Conservation (phyloP, 2,329 filamentous ascomycete genomes). For the Neoscytalidium dimidiatum region DNA sequence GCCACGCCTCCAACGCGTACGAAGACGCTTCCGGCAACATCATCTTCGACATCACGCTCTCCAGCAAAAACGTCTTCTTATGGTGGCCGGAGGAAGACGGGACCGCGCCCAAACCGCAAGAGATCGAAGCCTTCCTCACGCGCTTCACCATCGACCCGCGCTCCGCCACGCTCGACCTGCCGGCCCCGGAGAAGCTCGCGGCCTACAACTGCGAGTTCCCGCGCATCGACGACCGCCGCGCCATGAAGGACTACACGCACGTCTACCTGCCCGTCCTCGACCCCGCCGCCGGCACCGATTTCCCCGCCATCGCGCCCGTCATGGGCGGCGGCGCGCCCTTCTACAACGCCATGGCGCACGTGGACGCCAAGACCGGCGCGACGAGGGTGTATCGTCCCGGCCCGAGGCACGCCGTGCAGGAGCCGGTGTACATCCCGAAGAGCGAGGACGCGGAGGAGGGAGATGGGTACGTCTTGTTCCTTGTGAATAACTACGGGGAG, state of each 20-base stretch:
- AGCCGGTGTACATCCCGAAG: neutral
- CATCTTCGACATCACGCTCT: conserved; percentile 39
- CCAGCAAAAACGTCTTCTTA: conserved; percentile 46
- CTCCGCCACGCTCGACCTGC: conserved; percentile 27
- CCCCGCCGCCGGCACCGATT: conserved; percentile 38
- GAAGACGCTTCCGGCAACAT: conserved; percentile 33
- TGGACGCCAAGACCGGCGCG: conserved; percentile 38
- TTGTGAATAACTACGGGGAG: conserved; percentile 38
- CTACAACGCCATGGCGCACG: conserved; percentile 52
- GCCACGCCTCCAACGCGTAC: conserved; percentile 42
- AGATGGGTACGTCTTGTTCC: conserved; percentile 34
- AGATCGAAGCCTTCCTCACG: conserved; percentile 18
- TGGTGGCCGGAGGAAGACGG: conserved; percentile 44
- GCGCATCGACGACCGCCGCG: conserved; percentile 51
- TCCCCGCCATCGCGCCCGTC: conserved; percentile 27
- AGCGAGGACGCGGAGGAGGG: conserved; percentile 27
- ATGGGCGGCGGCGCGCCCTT: conserved; percentile 35
- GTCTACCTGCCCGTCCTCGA: conserved; percentile 50
- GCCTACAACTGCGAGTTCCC: conserved; percentile 52
- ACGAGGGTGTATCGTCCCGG: conserved; percentile 50
- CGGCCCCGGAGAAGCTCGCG: conserved; percentile 25
- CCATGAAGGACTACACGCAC: conserved; percentile 39
- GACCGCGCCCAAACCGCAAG: conserved; percentile 33
- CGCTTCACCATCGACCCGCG: conserved; percentile 31
- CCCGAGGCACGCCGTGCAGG: conserved; percentile 29